Percentiles rank a stretch among this genome's conserved stretches.
phyloP scores from a whole-genome alignment of 768 basidiomycete genomes.

The Lactarius evosmus region DNA sequence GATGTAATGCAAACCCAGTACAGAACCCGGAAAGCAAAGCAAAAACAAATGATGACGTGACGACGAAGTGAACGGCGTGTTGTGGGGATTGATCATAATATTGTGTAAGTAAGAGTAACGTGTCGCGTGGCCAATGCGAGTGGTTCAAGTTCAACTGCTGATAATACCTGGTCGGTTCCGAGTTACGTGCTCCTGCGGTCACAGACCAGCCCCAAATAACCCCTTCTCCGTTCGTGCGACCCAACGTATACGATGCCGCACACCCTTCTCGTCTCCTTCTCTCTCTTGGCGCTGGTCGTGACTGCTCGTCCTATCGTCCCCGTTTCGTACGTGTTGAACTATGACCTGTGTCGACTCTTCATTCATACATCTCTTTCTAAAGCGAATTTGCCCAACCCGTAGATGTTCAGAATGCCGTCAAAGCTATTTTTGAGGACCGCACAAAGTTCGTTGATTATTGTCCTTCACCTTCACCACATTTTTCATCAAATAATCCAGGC shows the following conservation, averaged over 20 bases:
- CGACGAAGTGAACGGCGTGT: too few relatives aligned
- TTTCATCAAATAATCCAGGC: constrained; percentile 18
- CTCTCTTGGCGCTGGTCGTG: constrained; percentile 45
- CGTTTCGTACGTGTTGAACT: constrained; percentile 28
- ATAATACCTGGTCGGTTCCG: not conserved
- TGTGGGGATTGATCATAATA: not conserved
- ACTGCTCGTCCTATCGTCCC: constrained; percentile 40
- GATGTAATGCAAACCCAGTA: not conserved
- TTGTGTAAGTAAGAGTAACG: constrained; percentile 7
- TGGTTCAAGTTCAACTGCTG: not conserved
- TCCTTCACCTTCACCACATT: not conserved
- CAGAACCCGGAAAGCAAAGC: not conserved
- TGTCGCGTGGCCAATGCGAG: not conserved
- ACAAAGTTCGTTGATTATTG: constrained; percentile 35
- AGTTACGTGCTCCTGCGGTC: not conserved
- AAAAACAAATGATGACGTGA: not conserved
- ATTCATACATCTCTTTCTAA: not conserved
- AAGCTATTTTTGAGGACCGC: constrained; percentile 38
- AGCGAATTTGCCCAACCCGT: constrained; percentile 23
- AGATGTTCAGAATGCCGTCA: constrained; percentile 35
- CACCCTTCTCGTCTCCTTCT: constrained; percentile 39
- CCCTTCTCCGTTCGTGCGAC: not conserved
- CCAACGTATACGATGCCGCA: constrained; percentile 35
- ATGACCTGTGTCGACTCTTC: constrained; percentile 31
- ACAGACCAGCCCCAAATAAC: not conserved